A percentile compares a stretch with the other conserved stretches of the same genome.
phyloP scores from a whole-genome alignment of 257 asterid species.

The Salvia rosmarinus region DNA sequence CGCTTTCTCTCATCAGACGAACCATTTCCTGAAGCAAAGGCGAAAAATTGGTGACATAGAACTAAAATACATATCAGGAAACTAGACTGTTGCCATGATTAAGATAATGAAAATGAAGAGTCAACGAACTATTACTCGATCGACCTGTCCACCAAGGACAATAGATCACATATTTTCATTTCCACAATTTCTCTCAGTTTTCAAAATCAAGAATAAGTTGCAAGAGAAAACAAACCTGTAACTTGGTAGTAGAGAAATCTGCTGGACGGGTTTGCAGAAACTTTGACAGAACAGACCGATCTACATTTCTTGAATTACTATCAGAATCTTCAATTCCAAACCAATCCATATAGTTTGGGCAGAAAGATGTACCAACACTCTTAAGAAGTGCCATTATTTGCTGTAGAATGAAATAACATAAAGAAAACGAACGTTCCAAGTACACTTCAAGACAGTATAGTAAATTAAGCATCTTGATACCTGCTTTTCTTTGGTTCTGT shows the following conservation, averaged over 20 bases:
- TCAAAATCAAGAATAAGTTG: constrained; percentile 26
- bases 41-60: constrained; percentile 23
- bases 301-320: constrained; percentile 73
- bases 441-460: constrained; percentile 15
- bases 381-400: constrained; percentile 96
- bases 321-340: constrained; percentile 63
- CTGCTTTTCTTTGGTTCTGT: constrained; percentile 93
- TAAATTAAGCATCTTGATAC: constrained; percentile 44
- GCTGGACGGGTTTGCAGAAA: constrained; percentile 86
- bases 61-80: constrained; percentile 15
- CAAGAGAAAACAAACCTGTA: constrained; percentile 60
- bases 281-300: constrained; percentile 70
- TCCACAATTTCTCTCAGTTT: background rate
- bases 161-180: background rate
- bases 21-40: constrained; percentile 76
- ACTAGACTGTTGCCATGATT: background rate
- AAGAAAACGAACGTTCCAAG: constrained; percentile 16
- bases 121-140: constrained; percentile 15
- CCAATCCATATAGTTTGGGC: constrained; percentile 90
- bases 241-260: constrained; percentile 73
- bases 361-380: constrained; percentile 76
- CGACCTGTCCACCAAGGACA: constrained; percentile 28
- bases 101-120: constrained; percentile 1
- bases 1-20: constrained; percentile 81
- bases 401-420: constrained; percentile 50